Base-by-base conservation (phyloP, 2,329 filamentous ascomycete species). In the Cordyceps militaris region DNA sequence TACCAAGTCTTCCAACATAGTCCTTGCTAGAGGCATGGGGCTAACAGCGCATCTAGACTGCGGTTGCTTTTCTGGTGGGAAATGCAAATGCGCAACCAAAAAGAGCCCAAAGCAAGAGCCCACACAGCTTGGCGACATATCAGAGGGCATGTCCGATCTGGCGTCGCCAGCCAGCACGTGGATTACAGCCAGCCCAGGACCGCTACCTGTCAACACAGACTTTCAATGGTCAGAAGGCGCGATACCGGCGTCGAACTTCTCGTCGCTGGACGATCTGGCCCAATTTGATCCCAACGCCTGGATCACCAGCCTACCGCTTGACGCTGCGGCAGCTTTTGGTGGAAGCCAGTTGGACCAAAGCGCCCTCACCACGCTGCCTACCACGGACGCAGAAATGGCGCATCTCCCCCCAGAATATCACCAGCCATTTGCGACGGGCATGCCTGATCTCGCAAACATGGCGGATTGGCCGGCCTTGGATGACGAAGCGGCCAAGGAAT, bases 61-160 rank as follows among this genome's bases (percentile, higher is more conserved):
- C 26, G 49, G 49, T 4, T 58, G 56, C 26, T 47, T 44, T 21
- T 38, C 40, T 14, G 56, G 56, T 4, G 30, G 36, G 6, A 52
- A 53, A 23, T 58, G 56, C 26, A 48, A n/a, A 54, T 58, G 56
- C 34, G 56, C 56, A 8, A 54, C 49, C n/a, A 58, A 58, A 49
- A 58, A 58, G 50, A 58, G 56, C 32, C 56, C 56, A 1, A 58
- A 49, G 26, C 30, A 48, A 26, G 56, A 48, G 13, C 3, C 56
- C 9, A 16, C 11, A 19, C 19, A 32, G n/a, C 48, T 47, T 9
- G 56, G 42, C n/a, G 42, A 54, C 28, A 44, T 54, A 2, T 54
- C 51, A 13, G 51, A 57, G 9, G 19, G 10, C 40, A 8, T 58
- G 2, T 36, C 47, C 3, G 56, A 58, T 3, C 47, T 52, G 30